These are phyloP conservation scores for Malassezia obtusa DNA, from an alignment of 1,284 basidiomycete species.

Conservation along the genomic window DNA sequence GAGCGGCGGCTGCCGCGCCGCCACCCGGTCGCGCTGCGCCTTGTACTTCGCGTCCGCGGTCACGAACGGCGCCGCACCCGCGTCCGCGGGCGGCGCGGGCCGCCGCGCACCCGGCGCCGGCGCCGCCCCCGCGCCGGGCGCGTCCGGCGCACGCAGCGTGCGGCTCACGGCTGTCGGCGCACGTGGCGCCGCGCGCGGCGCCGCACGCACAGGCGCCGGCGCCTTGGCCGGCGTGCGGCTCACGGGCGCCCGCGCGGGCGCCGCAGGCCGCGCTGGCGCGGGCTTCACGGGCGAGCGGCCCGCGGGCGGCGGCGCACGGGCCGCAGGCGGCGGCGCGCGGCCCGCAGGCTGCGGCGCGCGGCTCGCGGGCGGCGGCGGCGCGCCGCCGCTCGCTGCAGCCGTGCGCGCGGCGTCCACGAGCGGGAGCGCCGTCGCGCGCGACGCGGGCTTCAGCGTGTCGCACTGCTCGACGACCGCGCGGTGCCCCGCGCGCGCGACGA, in stretches of 20 bases:
- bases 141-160: slow-evolving; percentile 7
- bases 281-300: slow-evolving; percentile 16
- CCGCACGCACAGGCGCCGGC: too few relatives aligned
- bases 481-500: slow-evolving; percentile 70
- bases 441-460: slow-evolving; percentile 79
- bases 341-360: not conserved
- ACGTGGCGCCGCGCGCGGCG: slow-evolving; percentile 15
- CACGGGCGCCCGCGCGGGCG: not conserved
- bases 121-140: slow-evolving; percentile 2
- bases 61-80: slow-evolving; percentile 55
- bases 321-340: not conserved
- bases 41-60: slow-evolving; percentile 67
- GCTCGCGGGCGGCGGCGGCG: not conserved
- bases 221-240: too few relatives aligned
- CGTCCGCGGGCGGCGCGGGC: slow-evolving; percentile 12
- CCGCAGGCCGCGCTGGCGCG: not conserved
- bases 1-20: slow-evolving; percentile 54
- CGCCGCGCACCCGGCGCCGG: slow-evolving; percentile 10
- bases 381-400: slow-evolving; percentile 16
- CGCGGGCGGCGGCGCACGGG: not conserved
- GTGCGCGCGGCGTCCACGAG: slow-evolving; percentile 62
- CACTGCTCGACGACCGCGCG: slow-evolving; percentile 80
- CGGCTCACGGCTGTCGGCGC: slow-evolving; percentile 15
- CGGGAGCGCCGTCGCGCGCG: slow-evolving; percentile 70
- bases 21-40: slow-evolving; percentile 64